Conservation (phyloP, 768 basidiomycete species). For the Crucibulum laeve region DNA sequence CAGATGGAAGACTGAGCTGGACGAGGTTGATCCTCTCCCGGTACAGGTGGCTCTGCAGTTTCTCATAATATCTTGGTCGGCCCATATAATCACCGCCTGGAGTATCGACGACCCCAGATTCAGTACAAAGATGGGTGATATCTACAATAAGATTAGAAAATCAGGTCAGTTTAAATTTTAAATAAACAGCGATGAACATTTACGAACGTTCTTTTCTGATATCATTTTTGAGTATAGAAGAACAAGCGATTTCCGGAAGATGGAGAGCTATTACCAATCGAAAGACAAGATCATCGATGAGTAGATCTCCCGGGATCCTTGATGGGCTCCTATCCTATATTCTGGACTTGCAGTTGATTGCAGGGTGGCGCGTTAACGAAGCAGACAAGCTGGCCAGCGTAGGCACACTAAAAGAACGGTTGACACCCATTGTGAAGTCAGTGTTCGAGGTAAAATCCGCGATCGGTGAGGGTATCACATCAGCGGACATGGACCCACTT, state of each 20-base stretch:
- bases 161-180: constrained; percentile 26
- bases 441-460: constrained; percentile 51
- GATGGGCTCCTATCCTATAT: constrained; percentile 18
- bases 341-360: neutral
- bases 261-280: constrained; percentile 53
- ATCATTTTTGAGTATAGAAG: constrained; percentile 25
- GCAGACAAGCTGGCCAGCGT: constrained; percentile 16
- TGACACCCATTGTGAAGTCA: constrained; percentile 36
- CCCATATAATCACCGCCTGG: constrained; percentile 29
- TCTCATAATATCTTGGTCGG: constrained; percentile 22
- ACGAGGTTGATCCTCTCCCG: constrained; percentile 9
- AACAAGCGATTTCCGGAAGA: constrained; percentile 46
- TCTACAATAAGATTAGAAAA: constrained; percentile 36
- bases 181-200: neutral
- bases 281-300: constrained; percentile 34
- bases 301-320: constrained; percentile 22
- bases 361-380: neutral
- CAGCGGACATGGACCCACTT: constrained; percentile 50
- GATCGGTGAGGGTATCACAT: constrained; percentile 55
- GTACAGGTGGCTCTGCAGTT: constrained; percentile 32
- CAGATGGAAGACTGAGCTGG: neutral
- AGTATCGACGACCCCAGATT: constrained; percentile 22
- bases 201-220: constrained; percentile 1
- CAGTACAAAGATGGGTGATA: constrained; percentile 20
- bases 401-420: constrained; percentile 37